Conservation (phyloP, 148 eudicot species). For the Vaccinium vitisidaea region DNA sequence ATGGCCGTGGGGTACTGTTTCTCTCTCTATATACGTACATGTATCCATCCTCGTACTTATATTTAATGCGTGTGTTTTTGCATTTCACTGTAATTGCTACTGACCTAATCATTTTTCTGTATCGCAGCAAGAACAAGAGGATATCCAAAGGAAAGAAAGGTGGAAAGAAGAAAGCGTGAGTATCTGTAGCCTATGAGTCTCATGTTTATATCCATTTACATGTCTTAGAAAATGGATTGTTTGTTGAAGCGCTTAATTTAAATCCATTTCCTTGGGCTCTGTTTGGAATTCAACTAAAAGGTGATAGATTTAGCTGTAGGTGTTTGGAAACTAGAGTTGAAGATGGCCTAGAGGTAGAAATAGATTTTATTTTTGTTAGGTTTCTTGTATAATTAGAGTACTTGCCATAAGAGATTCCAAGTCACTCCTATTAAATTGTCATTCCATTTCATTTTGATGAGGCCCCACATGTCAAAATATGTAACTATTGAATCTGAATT, state of each 20-base stretch:
- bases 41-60: neutral
- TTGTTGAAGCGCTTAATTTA: neutral
- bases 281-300: neutral
- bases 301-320: neutral
- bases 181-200: neutral
- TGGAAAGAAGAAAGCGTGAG: slow-evolving; percentile 34
- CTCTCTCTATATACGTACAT: neutral
- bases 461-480: neutral
- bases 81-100: neutral
- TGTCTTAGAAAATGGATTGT: neutral
- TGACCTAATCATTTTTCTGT: neutral
- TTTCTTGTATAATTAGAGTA: neutral
- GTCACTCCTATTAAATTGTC: neutral
- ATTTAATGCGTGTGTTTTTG: neutral
- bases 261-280: neutral
- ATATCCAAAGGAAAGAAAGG: slow-evolving; percentile 31
- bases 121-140: slow-evolving; percentile 28
- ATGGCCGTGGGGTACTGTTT: slow-evolving; percentile 25
- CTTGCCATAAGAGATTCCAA: neutral
- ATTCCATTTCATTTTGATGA: neutral
- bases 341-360: neutral
- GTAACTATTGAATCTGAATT: neutral
- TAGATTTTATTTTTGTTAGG: neutral
- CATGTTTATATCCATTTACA: no score
- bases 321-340: neutral